Conservation (phyloP, 257 asterid species). For the Voacanga thouarsii region DNA sequence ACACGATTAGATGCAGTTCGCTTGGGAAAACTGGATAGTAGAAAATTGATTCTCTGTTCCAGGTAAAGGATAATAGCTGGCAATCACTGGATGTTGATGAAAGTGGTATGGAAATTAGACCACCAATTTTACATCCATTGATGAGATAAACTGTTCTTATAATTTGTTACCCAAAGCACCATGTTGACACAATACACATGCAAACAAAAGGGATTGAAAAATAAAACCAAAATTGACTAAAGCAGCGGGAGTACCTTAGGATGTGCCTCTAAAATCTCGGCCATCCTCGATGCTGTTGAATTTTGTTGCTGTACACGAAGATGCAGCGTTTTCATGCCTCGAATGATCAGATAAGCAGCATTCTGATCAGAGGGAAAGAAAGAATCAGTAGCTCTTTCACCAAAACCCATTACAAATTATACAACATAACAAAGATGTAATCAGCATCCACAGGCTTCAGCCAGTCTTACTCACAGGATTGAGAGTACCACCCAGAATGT, state of each 20-base stretch:
- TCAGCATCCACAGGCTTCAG: slow-evolving; percentile 7
- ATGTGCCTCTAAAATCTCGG: slow-evolving; percentile 98
- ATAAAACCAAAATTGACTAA: too few relatives aligned
- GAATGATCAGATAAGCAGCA: slow-evolving; percentile 82
- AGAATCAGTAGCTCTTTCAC: neutral
- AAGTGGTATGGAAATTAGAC: neutral
- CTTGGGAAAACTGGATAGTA: neutral
- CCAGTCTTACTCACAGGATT: slow-evolving; percentile 66
- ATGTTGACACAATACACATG: neutral
- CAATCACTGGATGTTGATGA: neutral
- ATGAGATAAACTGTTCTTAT: neutral
- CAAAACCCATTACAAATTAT: neutral
- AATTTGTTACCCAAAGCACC: neutral
- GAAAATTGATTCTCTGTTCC: neutral
- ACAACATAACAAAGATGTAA: neutral
- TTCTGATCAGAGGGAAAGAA: slow-evolving; percentile 45
- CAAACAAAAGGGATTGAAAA: neutral
- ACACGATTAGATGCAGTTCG: neutral
- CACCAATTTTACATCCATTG: neutral
- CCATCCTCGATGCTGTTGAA: slow-evolving; percentile 92
- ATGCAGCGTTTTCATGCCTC: slow-evolving; percentile 99
- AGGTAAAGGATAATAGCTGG: neutral
- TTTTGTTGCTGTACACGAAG: slow-evolving; percentile 97
- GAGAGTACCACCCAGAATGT: slow-evolving; percentile 84
- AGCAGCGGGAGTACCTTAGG: slow-evolving; percentile 60